Evolutionary conservation across 2,329 filamentous ascomycete species (phyloP), one percentile per base, ranked within the genome.

Genomic region (Clarireedia paspali): DNA sequence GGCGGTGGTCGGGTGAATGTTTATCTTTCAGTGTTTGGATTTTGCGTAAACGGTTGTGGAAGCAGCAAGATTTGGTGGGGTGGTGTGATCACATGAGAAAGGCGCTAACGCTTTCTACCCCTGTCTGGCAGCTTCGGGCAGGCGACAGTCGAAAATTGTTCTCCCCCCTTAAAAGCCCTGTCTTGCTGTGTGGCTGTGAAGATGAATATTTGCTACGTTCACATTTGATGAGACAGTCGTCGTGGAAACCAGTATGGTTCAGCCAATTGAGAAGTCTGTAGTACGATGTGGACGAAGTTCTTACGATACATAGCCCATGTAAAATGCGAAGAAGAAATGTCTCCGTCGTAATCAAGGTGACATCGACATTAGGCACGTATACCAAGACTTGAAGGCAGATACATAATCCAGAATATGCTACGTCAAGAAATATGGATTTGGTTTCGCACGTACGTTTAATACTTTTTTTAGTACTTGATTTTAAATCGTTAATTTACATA

Each of bases 401-500:
- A 17, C 5, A 38, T 47, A 10, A 34, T 34, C 30, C 4, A 34
- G 30, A 12, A 14, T 34, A 42, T 17, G 15, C 39, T 42, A 17
- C 15, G 5, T 24, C 51, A 24, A 40, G 42, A 34, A 48, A 14
- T 4, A 30, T n/a, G 5, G 39, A 40, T 20, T 42, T 20, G 39
- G 30, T 4, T 4, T 26, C 40, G 26, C 40, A 36, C 15, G 34
- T 20, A 17, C 30, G 14, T 55, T 55, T 55, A 15, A 15, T 24
- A n/a, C 26, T 39, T 47, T 45, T 46, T 53, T 57, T 38, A 49
- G 46, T n/a, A 34, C n/a, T 48, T 15, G 20, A 40, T 48, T 54
- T 49, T 17, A 42, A 42, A 49, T 57, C 53, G 62, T 64, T 67
- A 66, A 60, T 64, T 57, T 67, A 65, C 62, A 64, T 62, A 38